Base-by-base conservation (phyloP, 2,329 filamentous ascomycete species). In the Colletotrichum kahawae region DNA sequence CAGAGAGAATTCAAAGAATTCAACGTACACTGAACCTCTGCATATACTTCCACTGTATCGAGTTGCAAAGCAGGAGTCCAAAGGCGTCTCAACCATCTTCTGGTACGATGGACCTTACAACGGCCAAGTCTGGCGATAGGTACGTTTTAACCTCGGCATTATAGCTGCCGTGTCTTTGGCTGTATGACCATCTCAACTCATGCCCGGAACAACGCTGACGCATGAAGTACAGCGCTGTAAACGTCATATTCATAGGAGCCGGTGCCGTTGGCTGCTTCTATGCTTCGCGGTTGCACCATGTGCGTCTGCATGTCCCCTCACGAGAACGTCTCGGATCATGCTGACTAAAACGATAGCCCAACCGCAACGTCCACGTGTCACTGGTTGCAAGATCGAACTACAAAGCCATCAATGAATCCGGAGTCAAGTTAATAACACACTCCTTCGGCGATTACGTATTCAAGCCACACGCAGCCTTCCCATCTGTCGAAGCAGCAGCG, bases 361-460 rank as follows among this genome's bases (percentile, higher is more conserved):
- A 81, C 16, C 82, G 86, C 71, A 88, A 90, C 70, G 85, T 92
- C 54, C 85, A 89, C 72, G 91, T 94, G 65, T 95, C 93, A 7
- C 90, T 94, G 59, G 91, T 94, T 69, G 94, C 93, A 77, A 90
- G 94, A 64, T 95, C 93, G 54, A 95, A 95, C 85, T 95, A 94
- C 86, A 83, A 86, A 29, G 90, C 89, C 38, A 92, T 95, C 60
- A 87, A 88, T 68, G 82, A 85, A 12, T 84, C 88, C 29, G 94
- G 93, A 62, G 93, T 95, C 80, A 84, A 86, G 34, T 84, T 95
- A 43, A 88, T 90, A 66, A 95, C 93, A 6, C 91, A 89, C 65
- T 88, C 90, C 67, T 95, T 93, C 81, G 93, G 93, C 57, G 86
- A 92, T 81, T 94, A 94, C 82, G 88, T 83, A 27, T 95, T 94